Evolutionary conservation across 2,329 filamentous ascomycete species (phyloP), one percentile per base, ranked within the genome.

Genomic region (Periglandula ipomoeae): DNA sequence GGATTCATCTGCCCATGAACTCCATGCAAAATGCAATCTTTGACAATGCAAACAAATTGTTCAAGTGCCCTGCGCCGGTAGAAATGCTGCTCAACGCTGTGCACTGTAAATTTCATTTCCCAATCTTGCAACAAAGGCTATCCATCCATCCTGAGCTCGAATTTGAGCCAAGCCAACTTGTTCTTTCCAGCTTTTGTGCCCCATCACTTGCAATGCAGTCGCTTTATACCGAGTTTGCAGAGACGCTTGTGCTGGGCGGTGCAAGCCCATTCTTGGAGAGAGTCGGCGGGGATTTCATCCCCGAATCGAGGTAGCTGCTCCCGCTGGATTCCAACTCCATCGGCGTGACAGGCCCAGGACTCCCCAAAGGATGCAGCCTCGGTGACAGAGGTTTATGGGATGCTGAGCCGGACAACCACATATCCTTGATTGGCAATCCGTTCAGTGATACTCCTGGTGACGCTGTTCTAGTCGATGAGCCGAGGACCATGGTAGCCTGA

Each of bases 261-360:
- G 26, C 19, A 26, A 42, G 11, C 27, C 38, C 46, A 19, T n/a
- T 9, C n/a, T 41, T 49, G 4, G 47, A 32, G 6, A 42, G 15
- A 37, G 41, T 20, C 27, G 40, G 39, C 15, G 45, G 35, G 0
- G 24, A 13, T 24, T 34, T 49, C 9, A 46, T 46, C 3, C 49
- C 51, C n/a, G 27, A 52, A 35, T 59, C 56, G 22, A 71, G 59
- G 34, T 75, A 70, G 26, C 68, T 67, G 35, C 63, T 62, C 9
- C 62, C 63, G 13, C 63, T 58, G 0, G 66, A 59, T 19, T 70
- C 72, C 35, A 83, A 61, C 17, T 79, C 75, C 70, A 82, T 79
- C 1, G 79, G 79, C 1, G 79, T 82, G 13, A 82, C 78, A 0
- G 78, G 78, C 0, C 78, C 78, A 0, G 78, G 78, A 50, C 78